phyloP scores from a whole-genome alignment of 176 grass and related monocot species.

The Bonia amplexicaulis region DNA sequence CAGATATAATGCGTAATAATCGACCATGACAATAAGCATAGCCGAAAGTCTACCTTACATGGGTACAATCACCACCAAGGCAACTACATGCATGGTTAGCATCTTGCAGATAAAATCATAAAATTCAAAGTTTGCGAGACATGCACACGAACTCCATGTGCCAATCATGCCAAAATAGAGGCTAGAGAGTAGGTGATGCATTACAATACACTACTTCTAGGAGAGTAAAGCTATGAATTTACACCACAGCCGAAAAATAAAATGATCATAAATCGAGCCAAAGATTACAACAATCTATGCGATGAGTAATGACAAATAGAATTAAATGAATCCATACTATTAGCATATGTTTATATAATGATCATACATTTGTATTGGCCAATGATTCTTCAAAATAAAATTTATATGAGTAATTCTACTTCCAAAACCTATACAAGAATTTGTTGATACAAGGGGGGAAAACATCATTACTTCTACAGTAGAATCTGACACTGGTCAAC shows the following conservation, averaged over 20 bases:
- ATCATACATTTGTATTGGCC: neutral
- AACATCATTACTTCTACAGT: neutral
- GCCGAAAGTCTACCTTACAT: neutral
- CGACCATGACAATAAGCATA: neutral
- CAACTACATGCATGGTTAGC: neutral
- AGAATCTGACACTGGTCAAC: neutral
- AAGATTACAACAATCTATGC: neutral
- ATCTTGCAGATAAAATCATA: neutral
- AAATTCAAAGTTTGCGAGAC: neutral
- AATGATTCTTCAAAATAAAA: neutral
- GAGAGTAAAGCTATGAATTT: neutral
- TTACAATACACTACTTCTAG: neutral
- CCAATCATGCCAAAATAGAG: neutral
- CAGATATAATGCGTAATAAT: neutral
- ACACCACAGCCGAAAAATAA: neutral
- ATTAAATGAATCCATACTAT: neutral
- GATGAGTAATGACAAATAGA: neutral
- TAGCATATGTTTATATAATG: neutral
- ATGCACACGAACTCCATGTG: neutral
- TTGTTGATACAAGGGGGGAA: neutral
- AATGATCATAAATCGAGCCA: neutral
- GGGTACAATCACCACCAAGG: neutral
- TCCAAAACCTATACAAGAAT: neutral
- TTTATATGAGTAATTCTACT: neutral
- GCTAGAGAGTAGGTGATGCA: neutral